Conservation (phyloP, 495 filamentous ascomycete genomes). For the Aspergillus sparsus region DNA sequence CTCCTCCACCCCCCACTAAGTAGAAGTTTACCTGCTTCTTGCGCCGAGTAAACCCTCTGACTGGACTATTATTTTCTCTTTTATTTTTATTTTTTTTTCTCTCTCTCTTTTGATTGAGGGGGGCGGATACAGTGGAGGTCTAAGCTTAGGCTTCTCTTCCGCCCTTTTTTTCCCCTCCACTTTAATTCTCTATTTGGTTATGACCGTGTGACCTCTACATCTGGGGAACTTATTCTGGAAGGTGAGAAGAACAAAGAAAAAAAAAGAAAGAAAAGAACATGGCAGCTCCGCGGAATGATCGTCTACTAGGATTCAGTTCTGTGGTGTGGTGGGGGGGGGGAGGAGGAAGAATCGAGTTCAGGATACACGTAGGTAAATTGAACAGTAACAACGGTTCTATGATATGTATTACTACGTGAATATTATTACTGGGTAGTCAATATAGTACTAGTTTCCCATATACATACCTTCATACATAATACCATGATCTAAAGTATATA, state of each 20-base stretch:
- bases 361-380: too few species aligned
- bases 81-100: background rate
- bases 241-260: constrained; percentile 1
- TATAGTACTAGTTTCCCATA: too few species aligned
- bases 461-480: too few species aligned
- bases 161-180: background rate
- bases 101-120: background rate
- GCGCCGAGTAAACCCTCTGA: background rate
- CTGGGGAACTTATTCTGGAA: background rate
- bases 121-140: background rate
- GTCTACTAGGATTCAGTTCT: background rate
- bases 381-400: too few species aligned
- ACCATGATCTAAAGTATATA: too few species aligned
- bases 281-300: background rate
- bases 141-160: background rate
- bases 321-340: too few species aligned
- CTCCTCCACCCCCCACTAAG: background rate
- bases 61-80: too few species aligned
- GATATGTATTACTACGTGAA: too few species aligned
- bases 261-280: background rate
- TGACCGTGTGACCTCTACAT: background rate
- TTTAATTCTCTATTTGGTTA: background rate
- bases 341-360: too few species aligned
- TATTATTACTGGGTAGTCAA: too few species aligned
- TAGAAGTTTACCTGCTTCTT: background rate